Evolutionary conservation across 2,329 filamentous ascomycete genomes (phyloP), one percentile per base, ranked within the genome.

Genomic region (Aspergillus viridinutans): DNA sequence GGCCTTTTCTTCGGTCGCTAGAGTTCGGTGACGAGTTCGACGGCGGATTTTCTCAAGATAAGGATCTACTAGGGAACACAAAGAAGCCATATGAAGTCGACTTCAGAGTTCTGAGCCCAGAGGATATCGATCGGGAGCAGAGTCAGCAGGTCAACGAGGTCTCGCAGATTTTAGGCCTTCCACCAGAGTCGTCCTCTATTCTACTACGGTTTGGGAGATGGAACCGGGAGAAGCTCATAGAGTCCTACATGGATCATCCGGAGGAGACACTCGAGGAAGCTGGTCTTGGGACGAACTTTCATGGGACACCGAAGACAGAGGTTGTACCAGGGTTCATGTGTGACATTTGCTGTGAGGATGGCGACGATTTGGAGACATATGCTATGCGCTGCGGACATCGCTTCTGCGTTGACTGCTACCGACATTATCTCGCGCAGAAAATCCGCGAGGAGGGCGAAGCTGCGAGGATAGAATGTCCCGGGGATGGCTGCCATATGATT

Each of bases 281-380:
- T 14, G 94, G 94, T 0, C 77, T 99, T 29, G 88, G 87, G 38
- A 83, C 86, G 54, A 85, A 80, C 58, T 80, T 83, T n/a, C 76
- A 78, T 1, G 78, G 78, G 10, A 80, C 83, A 10, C 89, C 90
- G 1, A 87, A 84, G 68, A 82, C 95, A 3, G 84, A 92, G 70
- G 78, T 81, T 17, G 78, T 93, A 20, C 81, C 85, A 14, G 91
- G 87, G 8, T 99, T 99, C 72, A 81, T 84, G 67, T 99, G 94
- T 76, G 92, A 96, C 60, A 99, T 99, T 62, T 99, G 94, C 78
- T 97, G 90, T 74, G 92, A 97, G 68, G 94, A 99, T 63, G 88
- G 84, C 21, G 81, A 85, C 0, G 86, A 84, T 1, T 77, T 97
- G 21, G 74, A 90, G 71, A 92, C 90, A 2, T 97, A 97, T 75